These are phyloP conservation scores for Diplosphaera chodatii DNA, from an alignment of 139 green algal genomes.

Conservation along the genomic window DNA sequence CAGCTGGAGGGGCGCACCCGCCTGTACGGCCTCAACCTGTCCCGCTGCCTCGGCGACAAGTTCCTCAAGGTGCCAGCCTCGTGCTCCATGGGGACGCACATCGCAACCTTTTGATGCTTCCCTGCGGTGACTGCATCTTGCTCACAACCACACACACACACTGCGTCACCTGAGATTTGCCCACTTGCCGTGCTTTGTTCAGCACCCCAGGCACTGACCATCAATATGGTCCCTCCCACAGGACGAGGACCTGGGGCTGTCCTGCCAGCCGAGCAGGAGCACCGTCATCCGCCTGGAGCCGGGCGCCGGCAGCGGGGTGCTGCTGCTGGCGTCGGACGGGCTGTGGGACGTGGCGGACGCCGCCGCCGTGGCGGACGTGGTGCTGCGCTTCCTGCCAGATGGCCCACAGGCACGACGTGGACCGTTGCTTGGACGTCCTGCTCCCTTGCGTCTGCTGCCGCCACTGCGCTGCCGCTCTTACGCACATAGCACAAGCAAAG, in stretches of 20 bases:
- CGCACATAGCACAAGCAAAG: too few relatives aligned
- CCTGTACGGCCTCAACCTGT: slow-evolving; percentile 72
- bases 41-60: slow-evolving; percentile 64
- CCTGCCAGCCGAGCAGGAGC: slow-evolving; percentile 44
- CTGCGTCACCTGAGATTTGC: too few relatives aligned
- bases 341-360: slow-evolving; percentile 52
- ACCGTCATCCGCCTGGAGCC: slow-evolving; percentile 23
- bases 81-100: too few relatives aligned
- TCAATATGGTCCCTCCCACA: too few relatives aligned
- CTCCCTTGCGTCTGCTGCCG: too few relatives aligned
- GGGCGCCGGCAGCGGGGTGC: slow-evolving; percentile 12
- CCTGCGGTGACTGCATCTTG: too few relatives aligned
- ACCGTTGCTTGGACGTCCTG: too few relatives aligned
- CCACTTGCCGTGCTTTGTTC: too few relatives aligned
- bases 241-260: slow-evolving; percentile 61
- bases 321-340: slow-evolving; percentile 54
- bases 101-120: too few relatives aligned
- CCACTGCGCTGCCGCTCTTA: too few relatives aligned
- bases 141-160: too few relatives aligned
- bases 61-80: slow-evolving; percentile 63
- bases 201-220: too few relatives aligned
- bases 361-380: slow-evolving; percentile 1
- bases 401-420: not conserved
- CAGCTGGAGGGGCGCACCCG: slow-evolving; percentile 36
- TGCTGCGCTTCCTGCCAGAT: not conserved